Conservation (phyloP, 208 protist species). For the Leishmania aethiopica region DNA sequence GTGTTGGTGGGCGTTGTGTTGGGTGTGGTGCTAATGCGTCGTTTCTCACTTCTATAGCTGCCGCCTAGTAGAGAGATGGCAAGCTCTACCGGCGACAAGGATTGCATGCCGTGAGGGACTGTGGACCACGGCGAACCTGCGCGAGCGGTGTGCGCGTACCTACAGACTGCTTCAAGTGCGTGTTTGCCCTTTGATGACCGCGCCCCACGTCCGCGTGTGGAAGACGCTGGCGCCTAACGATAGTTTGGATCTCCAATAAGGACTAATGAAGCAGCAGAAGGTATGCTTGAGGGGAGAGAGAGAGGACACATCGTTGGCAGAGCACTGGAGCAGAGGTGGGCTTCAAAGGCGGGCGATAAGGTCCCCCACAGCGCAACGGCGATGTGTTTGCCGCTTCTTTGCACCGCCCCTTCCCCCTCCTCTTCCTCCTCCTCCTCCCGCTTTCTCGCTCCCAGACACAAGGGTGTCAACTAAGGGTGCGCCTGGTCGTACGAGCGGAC, state of each 20-base stretch:
- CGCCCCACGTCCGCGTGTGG: neutral
- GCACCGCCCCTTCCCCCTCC: neutral
- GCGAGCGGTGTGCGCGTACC: neutral
- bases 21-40: slow-evolving; percentile 20
- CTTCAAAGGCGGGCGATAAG: neutral
- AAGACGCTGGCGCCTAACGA: neutral
- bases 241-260: neutral
- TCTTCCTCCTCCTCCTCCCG: neutral
- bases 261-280: neutral
- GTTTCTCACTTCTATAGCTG: slow-evolving; percentile 12
- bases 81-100: neutral
- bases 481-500: neutral
- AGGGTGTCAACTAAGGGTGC: no score
- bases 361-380: neutral
- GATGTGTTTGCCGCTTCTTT: neutral
- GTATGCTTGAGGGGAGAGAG: neutral
- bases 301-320: neutral
- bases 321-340: neutral
- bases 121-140: neutral
- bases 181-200: neutral
- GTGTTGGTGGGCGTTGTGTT: slow-evolving; percentile 23
- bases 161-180: neutral
- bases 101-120: neutral
- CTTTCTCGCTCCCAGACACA: neutral
- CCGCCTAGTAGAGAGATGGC: neutral